Evolutionary conservation across 75 land plant species (phyloP).

Genomic region (Azolla pinnata): DNA sequence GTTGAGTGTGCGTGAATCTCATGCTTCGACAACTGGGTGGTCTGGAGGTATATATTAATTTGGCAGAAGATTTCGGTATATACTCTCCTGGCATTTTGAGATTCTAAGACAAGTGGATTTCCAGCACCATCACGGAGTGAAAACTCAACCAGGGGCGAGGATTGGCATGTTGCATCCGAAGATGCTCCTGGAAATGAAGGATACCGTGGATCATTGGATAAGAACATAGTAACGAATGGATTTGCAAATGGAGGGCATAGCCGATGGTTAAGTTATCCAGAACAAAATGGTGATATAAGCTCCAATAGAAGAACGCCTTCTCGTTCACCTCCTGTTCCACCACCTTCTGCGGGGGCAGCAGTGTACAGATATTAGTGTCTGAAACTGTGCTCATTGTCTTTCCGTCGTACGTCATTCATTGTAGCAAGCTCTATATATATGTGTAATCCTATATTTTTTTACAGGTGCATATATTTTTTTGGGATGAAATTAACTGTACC

Average conservation of each 20-base stretch:
- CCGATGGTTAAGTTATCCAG: slow-evolving; percentile 43
- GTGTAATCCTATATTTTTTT: no score
- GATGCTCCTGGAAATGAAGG: slow-evolving; percentile 59
- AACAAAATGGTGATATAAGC: slow-evolving; percentile 64
- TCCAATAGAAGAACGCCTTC: slow-evolving; percentile 42
- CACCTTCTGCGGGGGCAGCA: slow-evolving; percentile 26
- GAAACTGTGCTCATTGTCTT: no score
- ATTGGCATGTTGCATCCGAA: slow-evolving; percentile 94
- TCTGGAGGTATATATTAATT: slow-evolving; percentile 28
- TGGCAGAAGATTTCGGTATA: no score
- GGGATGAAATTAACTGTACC: no score
- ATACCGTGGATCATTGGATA: slow-evolving; percentile 14
- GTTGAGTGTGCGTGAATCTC: slow-evolving; percentile 74
- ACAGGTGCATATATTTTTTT: no score
- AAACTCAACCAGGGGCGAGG: slow-evolving; percentile 35
- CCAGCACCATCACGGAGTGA: slow-evolving; percentile 42
- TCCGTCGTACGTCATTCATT: no score
- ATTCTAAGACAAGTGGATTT: no score
- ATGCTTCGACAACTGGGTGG: slow-evolving; percentile 50
- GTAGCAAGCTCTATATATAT: no score
- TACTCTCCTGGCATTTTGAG: no score
- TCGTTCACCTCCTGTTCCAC: slow-evolving; percentile 83
- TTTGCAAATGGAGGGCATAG: slow-evolving; percentile 40
- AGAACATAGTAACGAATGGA: slow-evolving; percentile 20
- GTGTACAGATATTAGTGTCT: slow-evolving; percentile 42